These are phyloP conservation scores for Schizopora paradoxa DNA, from an alignment of 1,284 basidiomycete species.

Conservation along the genomic window DNA sequence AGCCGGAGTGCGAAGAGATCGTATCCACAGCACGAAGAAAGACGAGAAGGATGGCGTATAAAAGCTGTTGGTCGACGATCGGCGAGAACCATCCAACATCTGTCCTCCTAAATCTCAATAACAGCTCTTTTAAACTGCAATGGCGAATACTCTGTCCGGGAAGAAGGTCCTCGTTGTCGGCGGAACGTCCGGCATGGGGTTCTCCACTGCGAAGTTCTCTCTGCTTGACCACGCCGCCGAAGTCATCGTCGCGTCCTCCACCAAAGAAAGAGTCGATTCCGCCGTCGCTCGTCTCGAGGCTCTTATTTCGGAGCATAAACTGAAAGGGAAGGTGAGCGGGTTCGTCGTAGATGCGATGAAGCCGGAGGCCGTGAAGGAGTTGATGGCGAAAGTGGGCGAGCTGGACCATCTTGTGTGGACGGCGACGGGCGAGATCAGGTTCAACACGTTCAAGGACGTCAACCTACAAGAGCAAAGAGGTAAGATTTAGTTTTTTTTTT, in stretches of 20 bases:
- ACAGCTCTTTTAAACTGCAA: no score
- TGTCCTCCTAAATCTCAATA: no score
- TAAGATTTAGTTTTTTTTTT: no score
- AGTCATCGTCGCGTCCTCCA: slow-evolving; percentile 16
- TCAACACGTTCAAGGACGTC: neutral
- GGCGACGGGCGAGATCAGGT: slow-evolving; percentile 6
- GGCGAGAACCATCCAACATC: no score
- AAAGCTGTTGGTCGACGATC: no score
- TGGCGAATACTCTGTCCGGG: slow-evolving; percentile 13
- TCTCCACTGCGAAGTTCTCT: slow-evolving; percentile 8
- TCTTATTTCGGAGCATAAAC: no score
- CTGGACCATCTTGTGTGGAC: slow-evolving; percentile 16
- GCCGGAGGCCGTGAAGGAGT: neutral
- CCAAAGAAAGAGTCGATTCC: slow-evolving; percentile 9
- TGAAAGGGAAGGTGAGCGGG: slow-evolving; percentile 8
- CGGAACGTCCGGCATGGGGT: slow-evolving; percentile 16
- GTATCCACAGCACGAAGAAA: no score
- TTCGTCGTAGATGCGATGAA: slow-evolving; percentile 5
- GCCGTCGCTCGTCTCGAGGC: no score
- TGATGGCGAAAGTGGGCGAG: slow-evolving; percentile 10
- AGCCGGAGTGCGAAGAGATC: no score
- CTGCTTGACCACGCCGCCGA: slow-evolving; percentile 8
- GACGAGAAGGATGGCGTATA: no score
- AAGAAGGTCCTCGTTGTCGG: slow-evolving; percentile 16
- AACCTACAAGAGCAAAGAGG: slow-evolving; percentile 1